Evolutionary conservation across 768 basidiomycete species (phyloP), one percentile per base, ranked within the genome.

Genomic region (Termitomyces sp.): DNA sequence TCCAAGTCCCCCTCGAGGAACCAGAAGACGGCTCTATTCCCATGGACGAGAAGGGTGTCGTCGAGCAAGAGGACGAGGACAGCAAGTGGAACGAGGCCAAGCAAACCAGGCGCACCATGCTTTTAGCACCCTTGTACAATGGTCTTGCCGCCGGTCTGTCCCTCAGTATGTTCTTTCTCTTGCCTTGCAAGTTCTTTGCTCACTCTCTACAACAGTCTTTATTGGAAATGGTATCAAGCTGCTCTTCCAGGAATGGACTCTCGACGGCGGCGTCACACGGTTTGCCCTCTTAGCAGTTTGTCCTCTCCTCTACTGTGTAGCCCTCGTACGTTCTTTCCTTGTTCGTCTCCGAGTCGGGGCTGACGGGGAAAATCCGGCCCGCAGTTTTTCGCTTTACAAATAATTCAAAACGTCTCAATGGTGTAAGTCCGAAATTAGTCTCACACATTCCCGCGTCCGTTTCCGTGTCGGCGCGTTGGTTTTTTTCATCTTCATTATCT

Each of bases 361-460:
- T 41, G 31, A 19, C n/a, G n/a, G n/a, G n/a, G n/a, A n/a, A n/a
- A n/a, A 31, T 9, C 31, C 25, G 76, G 23, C 32, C 21, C 79
- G n/a, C 63, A 89, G 87, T 92, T 92, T 71, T 91, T 92, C 67
- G 76, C 82, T 6, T 74, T 86, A n/a, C 88, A 90, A 67, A 83
- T 91, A 35, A 64, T 90, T 35, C 76, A 82, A 50, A 89, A 89
- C 65, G 54, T 90, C 44, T 77, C 79, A 46, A 89, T 88, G 80
- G 78, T 82, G 83, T 85, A 62, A 47, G 80, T 71, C 21, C 10
- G 14, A 41, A n/a, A 42, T n/a, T 44, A 27, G 53, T 42, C 42
- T 53, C 42, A 48, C 21, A 11, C 47, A 34, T 34, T 32, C n/a
- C n/a, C n/a, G n/a, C n/a, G n/a, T n/a, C 27, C 29, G 5, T 34